These are phyloP conservation scores for Pythium dissotocum DNA, from an alignment of 352 stramenopile species.

Conservation along the genomic window DNA sequence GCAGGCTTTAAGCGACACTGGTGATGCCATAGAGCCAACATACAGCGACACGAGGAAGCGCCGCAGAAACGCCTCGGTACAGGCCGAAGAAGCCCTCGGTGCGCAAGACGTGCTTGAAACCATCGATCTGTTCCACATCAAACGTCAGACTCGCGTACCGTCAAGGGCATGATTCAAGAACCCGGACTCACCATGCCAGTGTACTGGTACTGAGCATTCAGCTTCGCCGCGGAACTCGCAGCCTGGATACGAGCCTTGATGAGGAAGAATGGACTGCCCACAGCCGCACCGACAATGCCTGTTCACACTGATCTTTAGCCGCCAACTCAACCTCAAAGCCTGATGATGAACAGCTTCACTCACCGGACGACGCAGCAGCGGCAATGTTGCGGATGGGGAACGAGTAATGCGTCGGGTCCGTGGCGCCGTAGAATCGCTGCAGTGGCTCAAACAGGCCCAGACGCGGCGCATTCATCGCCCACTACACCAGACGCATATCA, in stretches of 20 bases:
- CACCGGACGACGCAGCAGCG: slow-evolving; percentile 67
- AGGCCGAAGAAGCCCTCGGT: slow-evolving; percentile 69
- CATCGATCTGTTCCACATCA: slow-evolving; percentile 53
- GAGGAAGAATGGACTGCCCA: slow-evolving; percentile 85
- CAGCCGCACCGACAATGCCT: slow-evolving; percentile 73
- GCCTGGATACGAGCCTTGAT: slow-evolving; percentile 86
- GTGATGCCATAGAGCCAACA: slow-evolving; percentile 1
- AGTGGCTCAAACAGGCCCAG: slow-evolving; percentile 80
- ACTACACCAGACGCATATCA: slow-evolving; percentile 26
- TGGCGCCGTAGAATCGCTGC: slow-evolving; percentile 78
- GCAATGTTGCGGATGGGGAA: slow-evolving; percentile 78
- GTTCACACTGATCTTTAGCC: slow-evolving; percentile 6
- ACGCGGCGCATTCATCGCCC: slow-evolving; percentile 79
- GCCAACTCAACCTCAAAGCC: not conserved
- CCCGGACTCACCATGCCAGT: slow-evolving; percentile 58
- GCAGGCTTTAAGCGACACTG: no score
- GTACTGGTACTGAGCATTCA: slow-evolving; percentile 87
- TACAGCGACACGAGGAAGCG: slow-evolving; percentile 79
- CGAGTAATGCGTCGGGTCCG: slow-evolving; percentile 69
- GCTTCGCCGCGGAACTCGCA: slow-evolving; percentile 64
- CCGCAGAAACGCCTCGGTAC: slow-evolving; percentile 72
- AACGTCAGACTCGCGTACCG: not conserved
- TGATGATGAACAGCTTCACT: not conserved
- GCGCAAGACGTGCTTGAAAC: slow-evolving; percentile 73
- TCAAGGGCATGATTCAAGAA: not conserved